Base-by-base conservation (phyloP, 495 filamentous ascomycete genomes). In the Penicillium coffeae region DNA sequence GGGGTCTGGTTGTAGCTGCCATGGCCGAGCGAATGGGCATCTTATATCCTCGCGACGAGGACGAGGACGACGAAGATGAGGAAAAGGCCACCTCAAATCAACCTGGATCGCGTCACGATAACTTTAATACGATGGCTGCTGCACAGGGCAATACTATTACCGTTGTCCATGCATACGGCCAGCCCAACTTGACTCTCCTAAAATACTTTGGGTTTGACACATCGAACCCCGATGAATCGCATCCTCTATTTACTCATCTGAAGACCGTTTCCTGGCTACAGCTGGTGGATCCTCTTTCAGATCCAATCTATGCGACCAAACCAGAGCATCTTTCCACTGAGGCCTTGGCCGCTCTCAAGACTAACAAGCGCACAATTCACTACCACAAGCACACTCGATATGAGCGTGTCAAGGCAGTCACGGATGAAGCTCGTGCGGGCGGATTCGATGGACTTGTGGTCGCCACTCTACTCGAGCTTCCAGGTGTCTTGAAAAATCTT, bases 11-110 rank as follows among this genome's bases (percentile, higher is more conserved):
- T 8, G 82, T 92, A 1, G 90, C 90, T 0, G 88, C 90, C 0
- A 76, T 96, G 72, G 93, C 93, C 1, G 93, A 98, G 65, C 78
- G 86, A 45, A 90, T 97, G 83, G 90, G 89, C 0, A 82, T 97
- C 33, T 74, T 98, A 1, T 79, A 89, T 60, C 72, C 78, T 0
- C 64, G 65, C 0, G 66, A 71, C 3, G 60, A 69, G 1, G 58
- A 73, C 1, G 56, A 70, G 32, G 40, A 61, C 21, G 60, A 63
- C 14, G 47, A 56, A 2, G 47, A 60, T 13, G 37, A 51, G 34
- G 53, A 42, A 8, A 53, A 60, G 12, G 47, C 32, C 46, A 21
- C 51, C 55, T 21, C 32, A 43, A 27, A 21, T 16, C n/a, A 16
- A 36, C 42, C 15, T 15, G 14, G n/a, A 45, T 20, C 20, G 5